Evolutionary conservation across 140 eudicot species (phyloP).

Genomic region (Senecio squalidus): DNA sequence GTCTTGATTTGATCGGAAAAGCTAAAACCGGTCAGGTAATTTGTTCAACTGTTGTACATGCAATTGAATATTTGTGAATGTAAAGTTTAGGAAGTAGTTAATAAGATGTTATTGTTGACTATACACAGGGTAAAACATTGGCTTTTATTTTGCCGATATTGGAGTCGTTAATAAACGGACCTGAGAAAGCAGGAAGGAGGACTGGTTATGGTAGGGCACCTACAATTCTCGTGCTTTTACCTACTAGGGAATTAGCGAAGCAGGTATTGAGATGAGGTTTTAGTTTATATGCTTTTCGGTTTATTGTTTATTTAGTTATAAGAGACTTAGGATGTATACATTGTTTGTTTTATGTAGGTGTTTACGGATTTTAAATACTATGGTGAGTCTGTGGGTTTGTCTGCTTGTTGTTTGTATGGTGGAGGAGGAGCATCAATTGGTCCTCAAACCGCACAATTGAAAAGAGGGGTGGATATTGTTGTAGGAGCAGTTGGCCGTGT

Average conservation of each 20-base stretch:
- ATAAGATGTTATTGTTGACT: not conserved
- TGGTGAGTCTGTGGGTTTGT: conserved; percentile 70
- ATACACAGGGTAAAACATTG: conserved; percentile 83
- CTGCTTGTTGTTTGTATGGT: conserved; percentile 85
- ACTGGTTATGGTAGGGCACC: conserved; percentile 91
- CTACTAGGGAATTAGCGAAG: conserved; percentile 89
- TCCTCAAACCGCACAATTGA: conserved; percentile 54
- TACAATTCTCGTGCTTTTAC: conserved; percentile 80
- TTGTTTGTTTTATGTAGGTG: conserved; percentile 41
- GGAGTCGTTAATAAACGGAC: conserved; percentile 78
- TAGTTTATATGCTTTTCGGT: too few relatives aligned
- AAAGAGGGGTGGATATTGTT: conserved; percentile 91
- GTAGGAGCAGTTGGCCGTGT: conserved; percentile 95
- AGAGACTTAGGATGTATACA: not conserved
- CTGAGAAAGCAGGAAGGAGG: conserved; percentile 40
- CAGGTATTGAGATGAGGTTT: conserved; percentile 38
- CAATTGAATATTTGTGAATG: too few relatives aligned
- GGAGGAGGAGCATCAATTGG: conserved; percentile 69
- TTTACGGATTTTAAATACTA: conserved; percentile 67
- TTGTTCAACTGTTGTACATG: not conserved
- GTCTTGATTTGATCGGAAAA: conserved; percentile 93
- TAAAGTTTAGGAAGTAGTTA: not conserved
- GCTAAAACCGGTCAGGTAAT: conserved; percentile 95
- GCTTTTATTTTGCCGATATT: conserved; percentile 87
- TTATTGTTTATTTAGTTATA: not conserved